A percentile compares a stretch with the other conserved stretches of the same genome.
Conservation (phyloP, 768 basidiomycete species). For the Naganishia onofrii region DNA sequence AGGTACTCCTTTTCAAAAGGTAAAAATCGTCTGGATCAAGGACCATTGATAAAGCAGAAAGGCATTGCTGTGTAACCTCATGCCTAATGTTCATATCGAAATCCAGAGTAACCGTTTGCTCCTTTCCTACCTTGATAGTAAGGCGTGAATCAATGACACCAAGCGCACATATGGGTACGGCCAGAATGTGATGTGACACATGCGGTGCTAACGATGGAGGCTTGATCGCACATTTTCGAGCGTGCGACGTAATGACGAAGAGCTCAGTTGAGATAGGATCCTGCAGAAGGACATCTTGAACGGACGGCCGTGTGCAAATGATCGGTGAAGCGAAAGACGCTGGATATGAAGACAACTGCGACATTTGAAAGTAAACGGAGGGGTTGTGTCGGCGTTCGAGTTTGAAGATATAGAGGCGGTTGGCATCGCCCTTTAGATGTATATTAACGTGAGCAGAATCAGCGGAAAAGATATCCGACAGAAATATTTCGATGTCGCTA, state of each 20-base stretch:
- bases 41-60: not conserved
- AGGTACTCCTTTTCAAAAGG: not conserved
- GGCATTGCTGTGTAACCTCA: constrained; percentile 22
- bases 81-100: constrained; percentile 12
- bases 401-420: constrained; percentile 23
- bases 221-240: constrained; percentile 31
- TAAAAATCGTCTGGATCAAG: constrained; percentile 5
- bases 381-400: not conserved
- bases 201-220: not conserved
- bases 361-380: not conserved
- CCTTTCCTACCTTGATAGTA: not conserved
- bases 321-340: constrained; percentile 59
- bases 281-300: constrained; percentile 68
- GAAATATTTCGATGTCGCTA: not conserved
- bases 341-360: not conserved
- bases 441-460: constrained; percentile 40
- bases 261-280: constrained; percentile 59
- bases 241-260: constrained; percentile 58
- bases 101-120: not conserved
- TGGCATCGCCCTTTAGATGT: constrained; percentile 24
- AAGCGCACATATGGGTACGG: not conserved
- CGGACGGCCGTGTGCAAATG: constrained; percentile 62
- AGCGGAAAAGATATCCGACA: constrained; percentile 37
- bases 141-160: not conserved
- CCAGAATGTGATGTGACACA: not conserved